Conservation (phyloP, 371 early-diverging fungal genomes). For the Furculomyces boomerangus region DNA sequence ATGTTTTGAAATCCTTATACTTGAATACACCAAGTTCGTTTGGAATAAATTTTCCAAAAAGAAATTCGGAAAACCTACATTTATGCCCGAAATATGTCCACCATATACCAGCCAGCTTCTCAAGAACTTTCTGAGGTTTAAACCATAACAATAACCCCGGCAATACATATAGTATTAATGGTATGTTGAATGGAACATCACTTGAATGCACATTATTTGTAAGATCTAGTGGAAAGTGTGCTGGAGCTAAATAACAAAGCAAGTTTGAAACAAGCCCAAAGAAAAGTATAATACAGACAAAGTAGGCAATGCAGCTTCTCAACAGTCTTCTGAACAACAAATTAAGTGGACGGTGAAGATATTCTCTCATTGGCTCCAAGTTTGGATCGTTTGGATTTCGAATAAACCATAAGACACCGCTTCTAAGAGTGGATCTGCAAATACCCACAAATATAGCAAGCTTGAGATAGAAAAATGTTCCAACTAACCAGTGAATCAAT, state of each 20-base stretch:
- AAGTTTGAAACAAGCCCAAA: background rate
- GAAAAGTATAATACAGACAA: constrained; percentile 40
- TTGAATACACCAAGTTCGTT: background rate
- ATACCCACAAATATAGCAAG: constrained; percentile 63
- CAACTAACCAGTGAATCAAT: constrained; percentile 76
- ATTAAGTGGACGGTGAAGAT: constrained; percentile 50
- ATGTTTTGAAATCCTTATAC: background rate
- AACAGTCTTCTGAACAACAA: constrained; percentile 61
- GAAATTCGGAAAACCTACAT: constrained; percentile 27
- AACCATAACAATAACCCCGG: background rate
- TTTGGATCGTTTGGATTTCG: constrained; percentile 87
- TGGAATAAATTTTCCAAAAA: background rate
- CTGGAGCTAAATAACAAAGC: background rate
- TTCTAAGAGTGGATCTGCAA: constrained; percentile 60
- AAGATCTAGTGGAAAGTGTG: background rate
- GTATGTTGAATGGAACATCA: background rate
- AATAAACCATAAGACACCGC: constrained; percentile 90
- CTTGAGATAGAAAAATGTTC: constrained; percentile 80
- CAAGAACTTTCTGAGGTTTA: background rate
- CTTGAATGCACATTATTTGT: background rate
- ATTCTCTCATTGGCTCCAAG: constrained; percentile 80
- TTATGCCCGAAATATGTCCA: background rate
- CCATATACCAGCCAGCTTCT: background rate
- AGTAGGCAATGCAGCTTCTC: constrained; percentile 58
- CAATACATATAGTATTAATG: background rate